Evolutionary conservation across 768 basidiomycete genomes (phyloP).

Genomic region (Mycena haematopus): DNA sequence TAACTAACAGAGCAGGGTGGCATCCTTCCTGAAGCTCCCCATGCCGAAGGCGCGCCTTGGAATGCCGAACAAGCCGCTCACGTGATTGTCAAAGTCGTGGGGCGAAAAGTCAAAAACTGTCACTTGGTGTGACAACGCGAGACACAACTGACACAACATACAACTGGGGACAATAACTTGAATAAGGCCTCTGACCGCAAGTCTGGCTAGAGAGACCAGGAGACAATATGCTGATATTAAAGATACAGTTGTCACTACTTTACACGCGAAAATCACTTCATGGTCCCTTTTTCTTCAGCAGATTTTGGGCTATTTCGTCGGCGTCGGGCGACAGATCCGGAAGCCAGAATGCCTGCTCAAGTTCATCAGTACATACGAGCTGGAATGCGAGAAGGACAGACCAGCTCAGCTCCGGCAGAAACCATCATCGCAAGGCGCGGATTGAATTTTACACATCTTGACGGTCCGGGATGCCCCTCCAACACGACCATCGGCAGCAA

Average conservation of each 20-base stretch:
- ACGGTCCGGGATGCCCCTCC: constrained; percentile 85
- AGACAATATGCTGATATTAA: too few relatives aligned
- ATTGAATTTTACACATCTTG: constrained; percentile 89
- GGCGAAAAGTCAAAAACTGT: too few relatives aligned
- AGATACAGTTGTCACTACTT: background rate
- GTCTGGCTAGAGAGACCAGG: too few relatives aligned
- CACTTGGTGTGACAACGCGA: background rate
- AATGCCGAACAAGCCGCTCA: too few relatives aligned
- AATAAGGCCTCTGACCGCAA: too few relatives aligned
- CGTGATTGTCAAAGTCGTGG: too few relatives aligned
- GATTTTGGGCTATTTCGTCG: constrained; percentile 74
- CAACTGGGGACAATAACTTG: too few relatives aligned
- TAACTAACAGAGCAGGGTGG: too few relatives aligned
- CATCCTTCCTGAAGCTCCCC: too few relatives aligned
- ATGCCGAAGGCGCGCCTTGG: too few relatives aligned
- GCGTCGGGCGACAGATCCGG: constrained; percentile 68
- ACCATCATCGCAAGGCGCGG: constrained; percentile 89
- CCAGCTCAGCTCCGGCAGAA: constrained; percentile 84
- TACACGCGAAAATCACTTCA: constrained; percentile 4
- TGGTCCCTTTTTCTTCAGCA: constrained; percentile 60
- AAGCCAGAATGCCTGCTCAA: constrained; percentile 50
- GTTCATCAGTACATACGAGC: constrained; percentile 16
- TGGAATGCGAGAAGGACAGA: constrained; percentile 42
- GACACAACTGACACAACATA: too few relatives aligned
- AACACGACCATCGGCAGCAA: constrained; percentile 51